These are phyloP conservation scores for Phaeophleospora eucalypticola DNA, from an alignment of 2,329 filamentous ascomycete species.

Conservation along the genomic window DNA sequence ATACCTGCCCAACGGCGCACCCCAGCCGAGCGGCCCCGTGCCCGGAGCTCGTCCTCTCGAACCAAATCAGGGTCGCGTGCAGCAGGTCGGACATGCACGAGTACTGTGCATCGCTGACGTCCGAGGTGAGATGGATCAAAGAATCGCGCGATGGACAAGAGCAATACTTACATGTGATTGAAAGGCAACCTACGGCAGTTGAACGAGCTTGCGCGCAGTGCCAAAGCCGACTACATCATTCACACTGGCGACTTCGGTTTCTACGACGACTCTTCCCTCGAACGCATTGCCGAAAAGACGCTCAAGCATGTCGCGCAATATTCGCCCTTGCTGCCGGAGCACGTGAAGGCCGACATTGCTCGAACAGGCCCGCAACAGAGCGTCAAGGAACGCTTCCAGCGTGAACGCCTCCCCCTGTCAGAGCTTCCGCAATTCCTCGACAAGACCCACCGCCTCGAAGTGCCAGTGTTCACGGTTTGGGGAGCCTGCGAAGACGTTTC, in stretches of 20 bases:
- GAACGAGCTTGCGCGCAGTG: constrained; percentile 93
- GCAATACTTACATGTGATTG: constrained; percentile 15
- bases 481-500: constrained; percentile 97
- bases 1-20: constrained; percentile 45
- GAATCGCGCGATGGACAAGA: not conserved
- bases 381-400: constrained; percentile 79
- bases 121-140: constrained; percentile 38
- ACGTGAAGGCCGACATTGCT: constrained; percentile 63
- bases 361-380: constrained; percentile 60
- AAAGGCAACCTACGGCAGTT: constrained; percentile 89
- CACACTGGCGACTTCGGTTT: constrained; percentile 99
- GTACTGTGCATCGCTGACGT: constrained; percentile 52
- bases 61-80: constrained; percentile 51
- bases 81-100: constrained; percentile 46
- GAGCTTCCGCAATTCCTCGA: constrained; percentile 85
- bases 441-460: constrained; percentile 84
- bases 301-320: constrained; percentile 98
- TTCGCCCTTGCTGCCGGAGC: constrained; percentile 84
- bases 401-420: constrained; percentile 82
- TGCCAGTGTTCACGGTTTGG: constrained; percentile 98
- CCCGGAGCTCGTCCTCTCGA: constrained; percentile 45
- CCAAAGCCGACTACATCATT: constrained; percentile 93
- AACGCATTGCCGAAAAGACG: constrained; percentile 97
- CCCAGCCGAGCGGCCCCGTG: constrained; percentile 32
- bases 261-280: constrained; percentile 92